Evolutionary conservation across 2,329 filamentous ascomycete genomes (phyloP).

Genomic region (Neonectria neomacrospora): DNA sequence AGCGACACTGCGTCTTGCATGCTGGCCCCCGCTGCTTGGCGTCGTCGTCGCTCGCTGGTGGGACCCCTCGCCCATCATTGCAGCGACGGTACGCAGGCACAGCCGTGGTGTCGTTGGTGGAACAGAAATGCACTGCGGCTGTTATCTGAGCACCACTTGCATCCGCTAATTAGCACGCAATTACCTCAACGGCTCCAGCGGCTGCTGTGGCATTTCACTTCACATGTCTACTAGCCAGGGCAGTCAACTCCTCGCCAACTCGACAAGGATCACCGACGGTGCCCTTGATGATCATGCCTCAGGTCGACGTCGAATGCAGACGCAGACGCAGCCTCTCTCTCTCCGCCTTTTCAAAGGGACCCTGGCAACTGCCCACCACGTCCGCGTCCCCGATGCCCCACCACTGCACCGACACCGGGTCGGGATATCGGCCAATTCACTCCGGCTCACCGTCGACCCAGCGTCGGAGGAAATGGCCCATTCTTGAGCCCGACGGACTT

Average conservation of each 20-base stretch:
- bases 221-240: conserved; percentile 4
- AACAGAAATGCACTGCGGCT: background rate
- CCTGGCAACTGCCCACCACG: background rate
- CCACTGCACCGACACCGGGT: conserved; percentile 21
- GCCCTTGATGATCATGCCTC: conserved; percentile 20
- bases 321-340: conserved; percentile 1
- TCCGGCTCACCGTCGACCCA: conserved; percentile 9
- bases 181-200: conserved; percentile 27
- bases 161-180: conserved; percentile 16
- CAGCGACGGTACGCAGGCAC: background rate
- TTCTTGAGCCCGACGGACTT: background rate
- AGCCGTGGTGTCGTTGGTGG: background rate
- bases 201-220: conserved; percentile 14
- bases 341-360: conserved; percentile 12
- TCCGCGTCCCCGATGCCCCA: conserved; percentile 11
- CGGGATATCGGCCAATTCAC: conserved; percentile 9
- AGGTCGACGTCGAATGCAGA: conserved; percentile 10
- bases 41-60: conserved; percentile 1
- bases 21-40: background rate
- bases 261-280: conserved; percentile 15
- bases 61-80: conserved; percentile 1
- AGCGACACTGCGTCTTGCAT: conserved; percentile 6
- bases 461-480: background rate
- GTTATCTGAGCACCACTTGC: conserved; percentile 3
- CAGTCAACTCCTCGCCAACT: conserved; percentile 4